Evolutionary conservation across 805 yeast genomes (phyloP), one percentile per base, ranked within the genome.

Genomic region (Candida khao-thaluensis): DNA sequence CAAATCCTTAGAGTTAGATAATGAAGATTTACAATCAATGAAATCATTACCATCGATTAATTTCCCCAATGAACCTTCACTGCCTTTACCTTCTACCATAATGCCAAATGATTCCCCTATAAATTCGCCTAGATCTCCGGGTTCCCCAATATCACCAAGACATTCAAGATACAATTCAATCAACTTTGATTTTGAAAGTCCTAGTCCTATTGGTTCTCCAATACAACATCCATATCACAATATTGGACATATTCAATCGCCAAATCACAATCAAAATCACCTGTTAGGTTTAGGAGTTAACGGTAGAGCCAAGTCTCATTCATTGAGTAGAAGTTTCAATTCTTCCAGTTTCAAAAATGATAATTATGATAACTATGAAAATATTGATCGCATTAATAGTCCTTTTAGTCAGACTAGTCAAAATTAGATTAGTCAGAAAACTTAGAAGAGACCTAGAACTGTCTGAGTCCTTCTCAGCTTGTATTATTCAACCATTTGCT

Each of bases 1-100:
- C 44, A 54, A 53, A 28, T 36, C 44, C 1, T 41, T 47, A 25
- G 48, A 47, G 30, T 33, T 47, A 26, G 48, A 47, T 27, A 45
- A 42, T 23, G 29, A 34, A 2, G 51, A 47, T 30, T 28, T 47
- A 9, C 28, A 42, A 20, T 44, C 48, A 5, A 38, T 47, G n/a
- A 39, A 38, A 25, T 44, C 48, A 5, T 15, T 16, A 5, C 50
- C 50, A 4, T 40, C 39, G 5, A 39, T 47, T 14, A 38, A 34
- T 15, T 41, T 47, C 14, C 48, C 50, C n/a, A 42, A 41, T n/a
- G 35, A 40, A 28, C 29, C 42, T 11, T 25, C 38, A 22, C 32
- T 37, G 15, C 24, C 42, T 6, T n/a, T 21, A 12, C 39, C 35
- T 4, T 35, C 30, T 7, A 16, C 38, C 5, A 14, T 18, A 3